Evolutionary conservation across 2,329 filamentous ascomycete genomes (phyloP).

Genomic region (Diaporthe sp.): DNA sequence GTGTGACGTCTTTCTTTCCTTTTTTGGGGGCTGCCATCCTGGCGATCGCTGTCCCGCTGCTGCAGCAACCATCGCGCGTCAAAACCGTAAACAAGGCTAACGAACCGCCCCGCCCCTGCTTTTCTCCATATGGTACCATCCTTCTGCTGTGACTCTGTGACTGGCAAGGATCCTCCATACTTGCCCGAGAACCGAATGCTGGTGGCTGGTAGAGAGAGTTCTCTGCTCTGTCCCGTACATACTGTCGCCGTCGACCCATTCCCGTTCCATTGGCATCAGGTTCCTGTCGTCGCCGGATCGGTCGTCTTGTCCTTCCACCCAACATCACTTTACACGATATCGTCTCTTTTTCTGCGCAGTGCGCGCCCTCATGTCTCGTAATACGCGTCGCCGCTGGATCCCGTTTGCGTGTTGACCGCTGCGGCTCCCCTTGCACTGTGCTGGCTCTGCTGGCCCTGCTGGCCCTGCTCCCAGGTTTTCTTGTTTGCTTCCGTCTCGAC

Average conservation of each 20-base stretch:
- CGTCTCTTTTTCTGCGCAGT: slow-evolving; percentile 32
- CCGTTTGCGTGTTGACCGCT: slow-evolving; percentile 33
- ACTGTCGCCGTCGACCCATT: slow-evolving; percentile 14
- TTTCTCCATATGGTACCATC: slow-evolving; percentile 30
- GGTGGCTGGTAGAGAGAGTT: slow-evolving; percentile 27
- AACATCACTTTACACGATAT: slow-evolving; percentile 18
- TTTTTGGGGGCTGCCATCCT: slow-evolving; percentile 11
- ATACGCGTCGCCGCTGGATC: slow-evolving; percentile 14
- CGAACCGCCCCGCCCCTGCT: slow-evolving; percentile 16
- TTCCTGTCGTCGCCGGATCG: slow-evolving; percentile 20
- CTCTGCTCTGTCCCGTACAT: neutral
- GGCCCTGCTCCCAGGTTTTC: slow-evolving; percentile 20
- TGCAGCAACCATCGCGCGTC: slow-evolving; percentile 29
- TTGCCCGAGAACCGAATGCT: slow-evolving; percentile 24
- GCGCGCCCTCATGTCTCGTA: slow-evolving; percentile 36
- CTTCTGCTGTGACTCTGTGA: slow-evolving; percentile 21
- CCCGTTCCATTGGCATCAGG: slow-evolving; percentile 22
- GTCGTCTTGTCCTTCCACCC: slow-evolving; percentile 9
- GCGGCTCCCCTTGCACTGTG: slow-evolving; percentile 21
- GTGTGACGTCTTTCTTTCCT: slow-evolving; percentile 16
- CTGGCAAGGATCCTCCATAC: slow-evolving; percentile 24
- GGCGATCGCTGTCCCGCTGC: slow-evolving; percentile 9
- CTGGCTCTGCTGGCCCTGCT: slow-evolving; percentile 7
- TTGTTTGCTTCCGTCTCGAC: slow-evolving; percentile 32
- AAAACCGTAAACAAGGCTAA: slow-evolving; percentile 27